These are phyloP conservation scores for Azolla pinnata DNA, from an alignment of 75 land plant species.

Conservation along the genomic window DNA sequence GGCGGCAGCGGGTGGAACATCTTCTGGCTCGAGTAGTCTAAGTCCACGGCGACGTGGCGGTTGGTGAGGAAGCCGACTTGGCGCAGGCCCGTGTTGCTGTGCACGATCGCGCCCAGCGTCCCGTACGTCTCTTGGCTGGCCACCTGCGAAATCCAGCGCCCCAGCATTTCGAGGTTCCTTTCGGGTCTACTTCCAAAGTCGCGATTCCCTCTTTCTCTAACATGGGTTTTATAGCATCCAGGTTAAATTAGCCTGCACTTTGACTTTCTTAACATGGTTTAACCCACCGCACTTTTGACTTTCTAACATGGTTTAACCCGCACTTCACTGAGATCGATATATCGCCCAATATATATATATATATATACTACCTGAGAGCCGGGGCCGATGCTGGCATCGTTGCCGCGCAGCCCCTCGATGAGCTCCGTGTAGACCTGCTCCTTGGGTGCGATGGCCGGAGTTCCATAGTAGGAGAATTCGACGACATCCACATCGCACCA, in stretches of 20 bases:
- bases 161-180: no score
- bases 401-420: constrained; percentile 81
- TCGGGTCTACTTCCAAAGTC: no score
- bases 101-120: constrained; percentile 84
- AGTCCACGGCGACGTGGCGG: constrained; percentile 75
- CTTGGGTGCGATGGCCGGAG: constrained; percentile 70
- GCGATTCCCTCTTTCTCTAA: no score
- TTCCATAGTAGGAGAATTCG: constrained; percentile 86
- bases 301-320: no score
- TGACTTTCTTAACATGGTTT: no score
- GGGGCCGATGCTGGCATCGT: constrained; percentile 77
- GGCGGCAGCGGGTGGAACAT: constrained; percentile 90
- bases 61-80: constrained; percentile 79
- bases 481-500: constrained; percentile 99
- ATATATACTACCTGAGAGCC: constrained; percentile 90
- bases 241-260: no score
- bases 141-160: constrained; percentile 33
- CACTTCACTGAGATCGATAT: no score
- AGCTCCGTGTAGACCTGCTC: constrained; percentile 81
- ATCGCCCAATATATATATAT: no score
- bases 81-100: constrained; percentile 58
- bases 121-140: constrained; percentile 96
- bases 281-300: no score
- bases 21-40: constrained; percentile 78
- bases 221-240: no score